Percentiles rank a stretch among this genome's conserved stretches.
Conservation (phyloP, 352 stramenopile genomes). For the Phytophthora litchii region DNA sequence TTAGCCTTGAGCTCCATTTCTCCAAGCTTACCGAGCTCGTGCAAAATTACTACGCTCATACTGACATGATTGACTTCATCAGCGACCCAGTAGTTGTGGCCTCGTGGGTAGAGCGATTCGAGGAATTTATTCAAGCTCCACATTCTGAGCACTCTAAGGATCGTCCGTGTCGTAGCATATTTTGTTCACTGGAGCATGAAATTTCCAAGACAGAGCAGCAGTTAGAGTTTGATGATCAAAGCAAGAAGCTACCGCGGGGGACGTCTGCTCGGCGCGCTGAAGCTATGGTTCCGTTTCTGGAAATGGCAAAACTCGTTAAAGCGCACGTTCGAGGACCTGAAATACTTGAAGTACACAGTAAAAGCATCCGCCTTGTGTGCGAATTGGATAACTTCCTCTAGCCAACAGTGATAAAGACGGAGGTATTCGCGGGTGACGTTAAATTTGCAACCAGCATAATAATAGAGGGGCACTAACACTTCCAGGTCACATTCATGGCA, state of each 20-base stretch:
- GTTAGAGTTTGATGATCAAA: constrained; percentile 63
- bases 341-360: constrained; percentile 46
- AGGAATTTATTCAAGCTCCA: constrained; percentile 38
- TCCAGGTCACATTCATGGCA: not conserved
- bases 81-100: constrained; percentile 33
- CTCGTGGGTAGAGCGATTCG: constrained; percentile 32
- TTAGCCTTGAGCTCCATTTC: constrained; percentile 48
- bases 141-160: constrained; percentile 57
- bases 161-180: constrained; percentile 48
- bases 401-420: constrained; percentile 7
- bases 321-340: constrained; percentile 46
- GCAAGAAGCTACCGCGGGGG: constrained; percentile 41
- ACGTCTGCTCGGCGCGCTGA: constrained; percentile 36
- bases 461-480: constrained; percentile 5
- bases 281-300: constrained; percentile 25
- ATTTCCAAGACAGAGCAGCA: constrained; percentile 57
- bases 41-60: constrained; percentile 2
- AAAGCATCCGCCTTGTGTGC: constrained; percentile 40
- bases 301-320: constrained; percentile 35
- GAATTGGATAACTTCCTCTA: constrained; percentile 60
- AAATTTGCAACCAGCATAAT: constrained; percentile 12
- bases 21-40: constrained; percentile 30
- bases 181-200: constrained; percentile 67
- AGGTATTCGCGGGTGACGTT: not conserved
- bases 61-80: constrained; percentile 15